Evolutionary conservation across 139 green algal species (phyloP).

Genomic region (Tetraselmis striata): DNA sequence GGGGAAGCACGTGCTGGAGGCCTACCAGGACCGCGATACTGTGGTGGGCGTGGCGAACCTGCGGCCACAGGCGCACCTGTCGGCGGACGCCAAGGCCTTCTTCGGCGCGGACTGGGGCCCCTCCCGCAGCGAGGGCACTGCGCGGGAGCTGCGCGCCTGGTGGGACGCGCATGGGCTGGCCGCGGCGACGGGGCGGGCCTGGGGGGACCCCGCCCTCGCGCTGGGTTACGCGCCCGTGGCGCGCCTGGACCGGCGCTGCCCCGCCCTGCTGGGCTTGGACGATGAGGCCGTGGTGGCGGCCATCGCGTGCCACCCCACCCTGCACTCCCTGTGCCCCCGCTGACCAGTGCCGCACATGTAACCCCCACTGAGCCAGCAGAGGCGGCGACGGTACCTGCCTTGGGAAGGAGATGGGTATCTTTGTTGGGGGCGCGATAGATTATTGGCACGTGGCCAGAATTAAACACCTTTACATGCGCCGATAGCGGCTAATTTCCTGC

Average conservation of each 20-base stretch:
- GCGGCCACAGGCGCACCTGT: neutral
- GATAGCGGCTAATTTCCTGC: too few relatives aligned
- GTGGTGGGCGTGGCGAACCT: neutral
- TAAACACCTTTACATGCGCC: too few relatives aligned
- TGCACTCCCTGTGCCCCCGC: too few relatives aligned
- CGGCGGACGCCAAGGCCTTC: neutral
- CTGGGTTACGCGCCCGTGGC: neutral
- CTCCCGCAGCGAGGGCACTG: neutral
- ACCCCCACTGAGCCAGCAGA: too few relatives aligned
- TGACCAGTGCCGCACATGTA: too few relatives aligned
- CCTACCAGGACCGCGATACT: neutral
- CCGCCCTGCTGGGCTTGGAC: neutral
- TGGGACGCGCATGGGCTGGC: neutral
- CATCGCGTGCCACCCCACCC: neutral
- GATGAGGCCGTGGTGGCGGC: neutral
- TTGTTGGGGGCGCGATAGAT: too few relatives aligned
- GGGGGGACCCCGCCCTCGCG: neutral
- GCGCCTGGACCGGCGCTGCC: neutral
- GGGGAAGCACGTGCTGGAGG: neutral
- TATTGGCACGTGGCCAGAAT: too few relatives aligned
- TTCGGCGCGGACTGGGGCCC: neutral
- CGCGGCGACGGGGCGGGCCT: neutral
- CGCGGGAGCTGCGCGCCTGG: neutral
- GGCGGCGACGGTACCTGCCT: too few relatives aligned
- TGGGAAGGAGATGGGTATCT: too few relatives aligned